Base-by-base conservation (phyloP, 2,329 filamentous ascomycete genomes). In the Aspergillus melleus region DNA sequence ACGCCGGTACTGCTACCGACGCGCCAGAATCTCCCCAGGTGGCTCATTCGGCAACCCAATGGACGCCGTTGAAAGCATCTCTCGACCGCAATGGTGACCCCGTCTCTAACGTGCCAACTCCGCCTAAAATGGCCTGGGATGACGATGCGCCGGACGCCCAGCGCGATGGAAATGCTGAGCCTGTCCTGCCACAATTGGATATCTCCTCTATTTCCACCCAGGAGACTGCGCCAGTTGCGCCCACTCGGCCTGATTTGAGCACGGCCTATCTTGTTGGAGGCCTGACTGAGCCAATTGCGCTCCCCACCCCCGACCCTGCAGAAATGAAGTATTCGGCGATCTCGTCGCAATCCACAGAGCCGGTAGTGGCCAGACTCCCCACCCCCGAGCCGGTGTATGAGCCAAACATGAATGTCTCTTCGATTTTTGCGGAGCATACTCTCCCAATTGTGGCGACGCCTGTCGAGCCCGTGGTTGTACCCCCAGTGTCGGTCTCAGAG, bases 21-120 rank as follows among this genome's bases (percentile, higher is more conserved):
- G 52, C 57, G 6, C 58, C 64, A 14, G 63, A 68, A 20, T 62
- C 63, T 2, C 67, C 70, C 2, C 61, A 69, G 53, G 59, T 76
- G 60, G 74, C 74, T 46, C 77, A 76, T 64, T 76, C 74, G 61
- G 74, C 70, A 57, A 79, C 78, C 6, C 79, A 81, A 58, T 79
- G 74, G 67, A 75, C 73, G 44, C 79, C 80, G 19, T 67, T 72
- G 51, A 74, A 73, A 56, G 55, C 62, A 26, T 56, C 59, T 8
- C 39, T 62, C 10, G 64, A 61, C 36, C 22, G 55, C 2, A 68
- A 68, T 52, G 65, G 61, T 30, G 76, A 75, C 47, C 67, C 67
- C 19, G 61, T 68, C 55, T 61, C 64, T 39, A 74, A 64, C 65
- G 74, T 72, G 57, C 74, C 64, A 44, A 78, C 76, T 5, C 74